Base-by-base conservation (phyloP, 345 rosid species). In the Anastatica hierochuntica region DNA sequence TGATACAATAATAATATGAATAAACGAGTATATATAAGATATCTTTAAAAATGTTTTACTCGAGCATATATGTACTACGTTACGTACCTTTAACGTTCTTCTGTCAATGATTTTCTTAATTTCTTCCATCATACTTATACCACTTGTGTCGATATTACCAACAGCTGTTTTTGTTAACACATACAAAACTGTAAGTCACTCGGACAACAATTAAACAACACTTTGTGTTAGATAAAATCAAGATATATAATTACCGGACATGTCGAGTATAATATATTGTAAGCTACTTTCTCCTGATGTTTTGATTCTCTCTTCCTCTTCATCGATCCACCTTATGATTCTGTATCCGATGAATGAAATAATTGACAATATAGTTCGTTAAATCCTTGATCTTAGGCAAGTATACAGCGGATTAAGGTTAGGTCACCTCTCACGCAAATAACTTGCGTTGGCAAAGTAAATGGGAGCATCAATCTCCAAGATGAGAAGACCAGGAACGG, bases 81-180 rank as follows among this genome's bases (percentile, higher is more conserved):
- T 77, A 92, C 98, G n/a, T n/a, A n/a, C n/a, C 95, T 88, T 70
- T 36, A 88, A 77, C 14, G 30, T 80, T 62, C 69, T 83, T 56
- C 79, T 58, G 38, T 82, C 86, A 9, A 48, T 63, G 10, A 30
- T 47, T 72, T 79, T 85, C 81, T 75, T 70, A 45, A 85, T 55
- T 71, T 92, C 99, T 57, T 83, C 88, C 27, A 92, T 75, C 99
- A 85, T 81, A 71, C 90, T 79, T 30, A 88, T 78, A 30, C 99
- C 99, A 34, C 97, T 92, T 5, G 97, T 85, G 62, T 92, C 99
- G 13, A 92, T 88, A 74, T 88, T 80, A 18, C 89, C 95, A 14
- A 80, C 83, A 49, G 79, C 99, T 92, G 71, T 46, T 67, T 60
- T 31, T 16, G 14, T 21, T 18, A 24, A 27, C 31, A 20, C 15